Evolutionary conservation across 345 rosid genomes (phyloP).

Genomic region (Populus alba): DNA sequence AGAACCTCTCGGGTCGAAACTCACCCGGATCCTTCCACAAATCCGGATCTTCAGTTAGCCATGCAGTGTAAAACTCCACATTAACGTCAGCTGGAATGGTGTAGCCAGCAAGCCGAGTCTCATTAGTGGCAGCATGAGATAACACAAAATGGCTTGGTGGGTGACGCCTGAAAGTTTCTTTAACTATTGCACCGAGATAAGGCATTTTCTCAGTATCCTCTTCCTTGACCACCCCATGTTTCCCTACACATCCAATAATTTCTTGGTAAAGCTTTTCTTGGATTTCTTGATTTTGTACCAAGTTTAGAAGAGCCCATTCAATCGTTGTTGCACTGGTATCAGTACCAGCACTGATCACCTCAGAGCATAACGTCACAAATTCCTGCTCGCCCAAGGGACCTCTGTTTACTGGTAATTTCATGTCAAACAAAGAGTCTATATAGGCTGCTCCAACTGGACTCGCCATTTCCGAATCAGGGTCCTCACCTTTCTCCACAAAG

Average conservation of each 20-base stretch:
- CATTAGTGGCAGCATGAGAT: slow-evolving; percentile 65
- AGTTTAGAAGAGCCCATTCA: slow-evolving; percentile 81
- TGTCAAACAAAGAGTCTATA: slow-evolving; percentile 65
- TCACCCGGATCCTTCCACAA: slow-evolving; percentile 67
- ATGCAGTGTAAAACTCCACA: slow-evolving; percentile 92
- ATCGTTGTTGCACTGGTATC: slow-evolving; percentile 83
- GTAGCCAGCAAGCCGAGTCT: slow-evolving; percentile 75
- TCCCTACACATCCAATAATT: slow-evolving; percentile 52
- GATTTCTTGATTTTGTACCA: slow-evolving; percentile 59
- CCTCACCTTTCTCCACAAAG: slow-evolving; percentile 12
- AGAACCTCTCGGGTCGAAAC: slow-evolving; percentile 81
- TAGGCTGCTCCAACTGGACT: slow-evolving; percentile 83
- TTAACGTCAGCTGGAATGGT: slow-evolving; percentile 56
- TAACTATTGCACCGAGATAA: slow-evolving; percentile 65
- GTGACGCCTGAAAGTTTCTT: slow-evolving; percentile 89
- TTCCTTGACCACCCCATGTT: slow-evolving; percentile 52
- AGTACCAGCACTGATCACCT: slow-evolving; percentile 87
- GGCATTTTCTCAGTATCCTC: slow-evolving; percentile 69
- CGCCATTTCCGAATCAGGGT: slow-evolving; percentile 20
- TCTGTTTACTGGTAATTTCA: slow-evolving; percentile 36
- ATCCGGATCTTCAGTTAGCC: slow-evolving; percentile 81
- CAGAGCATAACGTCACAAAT: slow-evolving; percentile 79
- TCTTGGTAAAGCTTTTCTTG: slow-evolving; percentile 70
- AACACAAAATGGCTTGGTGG: slow-evolving; percentile 93
- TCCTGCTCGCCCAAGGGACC: slow-evolving; percentile 62